Percentiles rank a stretch among this genome's conserved stretches.
Conservation (phyloP, 495 filamentous ascomycete species). For the Sordaria brevicollis region DNA sequence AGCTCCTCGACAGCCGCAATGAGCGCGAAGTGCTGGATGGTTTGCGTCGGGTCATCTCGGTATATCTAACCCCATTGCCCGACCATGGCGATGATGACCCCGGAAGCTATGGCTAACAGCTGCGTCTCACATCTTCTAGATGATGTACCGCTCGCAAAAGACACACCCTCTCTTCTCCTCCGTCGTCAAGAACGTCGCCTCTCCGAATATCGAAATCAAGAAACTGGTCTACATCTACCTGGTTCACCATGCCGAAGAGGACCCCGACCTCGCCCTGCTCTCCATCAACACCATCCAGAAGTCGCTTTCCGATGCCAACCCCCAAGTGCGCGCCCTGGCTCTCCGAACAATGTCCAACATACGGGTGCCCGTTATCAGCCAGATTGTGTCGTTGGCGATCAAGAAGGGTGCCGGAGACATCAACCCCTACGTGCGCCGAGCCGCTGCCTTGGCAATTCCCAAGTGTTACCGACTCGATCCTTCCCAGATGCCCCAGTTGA, state of each 20-base stretch:
- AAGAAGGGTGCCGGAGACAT: slow-evolving; percentile 87
- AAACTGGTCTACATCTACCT: slow-evolving; percentile 98
- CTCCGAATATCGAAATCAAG: slow-evolving; percentile 82
- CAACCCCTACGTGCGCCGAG: slow-evolving; percentile 86
- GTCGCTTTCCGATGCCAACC: slow-evolving; percentile 82
- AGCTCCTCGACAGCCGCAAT: slow-evolving; percentile 85
- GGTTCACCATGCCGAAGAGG: slow-evolving; percentile 86
- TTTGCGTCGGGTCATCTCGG: slow-evolving; percentile 77
- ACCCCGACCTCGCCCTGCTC: slow-evolving; percentile 87
- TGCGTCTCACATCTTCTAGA: slow-evolving; percentile 36
- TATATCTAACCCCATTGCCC: slow-evolving; percentile 33
- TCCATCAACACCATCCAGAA: slow-evolving; percentile 99
- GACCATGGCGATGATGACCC: background rate
- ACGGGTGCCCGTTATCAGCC: slow-evolving; percentile 91
- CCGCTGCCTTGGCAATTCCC: slow-evolving; percentile 88
- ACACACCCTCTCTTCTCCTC: slow-evolving; percentile 84
- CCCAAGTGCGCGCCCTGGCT: slow-evolving; percentile 81
- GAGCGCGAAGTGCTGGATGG: slow-evolving; percentile 91
- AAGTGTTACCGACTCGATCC: slow-evolving; percentile 96
- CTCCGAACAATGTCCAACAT: slow-evolving; percentile 94
- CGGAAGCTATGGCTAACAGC: slow-evolving; percentile 12
- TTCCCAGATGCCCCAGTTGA: slow-evolving; percentile 67
- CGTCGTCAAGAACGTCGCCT: slow-evolving; percentile 93
- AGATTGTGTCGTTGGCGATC: slow-evolving; percentile 94
- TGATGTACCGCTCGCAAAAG: slow-evolving; percentile 82